Base-by-base conservation (phyloP, 257 asterid genomes). In the Gentiana macrophylla region DNA sequence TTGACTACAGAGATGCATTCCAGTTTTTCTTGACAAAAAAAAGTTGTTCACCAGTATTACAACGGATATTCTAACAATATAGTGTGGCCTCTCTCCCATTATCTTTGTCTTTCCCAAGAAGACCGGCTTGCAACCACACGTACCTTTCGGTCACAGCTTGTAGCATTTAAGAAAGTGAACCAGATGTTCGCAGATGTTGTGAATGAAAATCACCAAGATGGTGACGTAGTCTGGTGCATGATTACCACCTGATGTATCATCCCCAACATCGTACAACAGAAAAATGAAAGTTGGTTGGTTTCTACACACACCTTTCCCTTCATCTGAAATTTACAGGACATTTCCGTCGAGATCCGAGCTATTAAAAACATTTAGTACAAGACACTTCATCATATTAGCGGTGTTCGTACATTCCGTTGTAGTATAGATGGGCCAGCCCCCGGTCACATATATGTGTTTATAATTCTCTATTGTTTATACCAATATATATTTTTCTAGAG, bases 151-250 rank as follows among this genome's bases (percentile, higher is more conserved):
- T 87, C 94, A 46, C 96, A 87, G 61, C 81, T 87, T 62, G 78
- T 89, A 35, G 92, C 96, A 12, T 87, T 84, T 63, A 82, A 82
- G 80, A 69, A 81, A 71, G 96, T 93, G 5, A 87, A 87, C 67
- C 86, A 87, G 64, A 77, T 84, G 88, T 86, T 86, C 70, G 95
- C 95, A 53, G 88, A 86, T 66, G 91, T 86, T 8, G 94, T 86
- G 8, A 79, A 84, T 51, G 72, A 76, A 75, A 86, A 86, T 64
- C 81, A 86, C 67, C 69, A 74, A 66, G 94, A 84, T 12, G 95
- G 95, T 43, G 96, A 86, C 61, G 86, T 86, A 43, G 94, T 84
- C 34, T 86, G 94, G 96, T 84, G 96, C 96, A 86, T 59, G 96
- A 86, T 67, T 86, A 86, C 72, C 96, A 86, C 73, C 78, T 86